phyloP scores from a whole-genome alignment of 768 basidiomycete species.

The Kwoniella heveanensis region DNA sequence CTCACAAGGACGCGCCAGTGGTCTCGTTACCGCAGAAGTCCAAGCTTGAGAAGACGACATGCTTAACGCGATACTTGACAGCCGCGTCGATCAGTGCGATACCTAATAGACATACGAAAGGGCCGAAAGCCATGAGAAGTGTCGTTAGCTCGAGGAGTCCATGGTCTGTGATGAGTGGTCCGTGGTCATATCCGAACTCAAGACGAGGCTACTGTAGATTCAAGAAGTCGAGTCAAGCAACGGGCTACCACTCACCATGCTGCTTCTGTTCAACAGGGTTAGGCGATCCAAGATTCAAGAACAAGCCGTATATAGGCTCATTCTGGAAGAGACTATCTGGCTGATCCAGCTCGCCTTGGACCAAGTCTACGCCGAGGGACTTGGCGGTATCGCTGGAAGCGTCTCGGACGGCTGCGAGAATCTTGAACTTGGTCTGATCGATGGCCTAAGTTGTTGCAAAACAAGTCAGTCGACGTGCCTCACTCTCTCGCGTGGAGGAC shows the following conservation, averaged over 20 bases:
- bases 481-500: too few relatives aligned
- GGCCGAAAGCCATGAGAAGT: too few relatives aligned
- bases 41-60: constrained; percentile 26
- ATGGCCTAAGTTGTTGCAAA: constrained; percentile 7
- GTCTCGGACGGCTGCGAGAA: constrained; percentile 26
- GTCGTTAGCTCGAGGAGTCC: neutral
- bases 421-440: constrained; percentile 15
- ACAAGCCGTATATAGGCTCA: constrained; percentile 24
- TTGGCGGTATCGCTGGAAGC: constrained; percentile 15
- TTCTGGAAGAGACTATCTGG: constrained; percentile 21
- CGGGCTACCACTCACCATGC: constrained; percentile 18
- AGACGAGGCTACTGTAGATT: too few relatives aligned
- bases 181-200: too few relatives aligned
- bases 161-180: too few relatives aligned
- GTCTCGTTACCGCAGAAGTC: constrained; percentile 14
- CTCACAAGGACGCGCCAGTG: constrained; percentile 15
- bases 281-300: constrained; percentile 7
- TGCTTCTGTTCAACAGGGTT: constrained; percentile 5
- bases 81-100: constrained; percentile 20
- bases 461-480: too few relatives aligned
- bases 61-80: constrained; percentile 22
- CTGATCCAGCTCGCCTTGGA: constrained; percentile 21
- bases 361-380: constrained; percentile 19
- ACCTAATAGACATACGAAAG: constrained; percentile 2
- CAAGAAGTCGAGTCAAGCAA: too few relatives aligned